Evolutionary conservation across 306 rosid species (phyloP), one percentile per base, ranked within the genome.

Genomic region (Glycyrrhiza uralensis): DNA sequence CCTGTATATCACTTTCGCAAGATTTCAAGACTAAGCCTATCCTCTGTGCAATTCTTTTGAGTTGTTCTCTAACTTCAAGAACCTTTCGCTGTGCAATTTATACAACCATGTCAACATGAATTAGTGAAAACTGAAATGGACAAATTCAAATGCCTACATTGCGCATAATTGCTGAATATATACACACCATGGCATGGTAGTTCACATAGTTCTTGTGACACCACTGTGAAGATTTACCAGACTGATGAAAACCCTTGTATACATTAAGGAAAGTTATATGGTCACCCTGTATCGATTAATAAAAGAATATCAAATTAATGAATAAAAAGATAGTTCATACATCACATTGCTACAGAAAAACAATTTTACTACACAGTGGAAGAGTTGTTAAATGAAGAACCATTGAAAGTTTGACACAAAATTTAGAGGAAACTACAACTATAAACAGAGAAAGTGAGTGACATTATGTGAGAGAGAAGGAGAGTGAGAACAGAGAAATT

Each of bases 181-280:
- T 66, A 82, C 97, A 7, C 68, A 93, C 98, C 98, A 93, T 93
- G 64, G 97, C 92, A 10, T 90, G 97, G 82, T 90, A 93, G 86
- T 93, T 93, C 71, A 93, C 73, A 55, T 55, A 84, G 85, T 93
- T 89, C 86, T 80, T 93, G 77, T 93, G 90, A 76, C 98, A 90
- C 98, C 98, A 93, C 77, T 87, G 97, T 18, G 98, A 80, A 71
- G 96, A 93, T 87, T 90, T 93, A 66, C 97, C 83, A 80, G 96
- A 90, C 84, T 89, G 96, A 71, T 86, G 96, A 86, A 91, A 93
- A 35, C 92, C 97, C 80, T 93, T 93, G 64, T 89, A 89, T 69
- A 93, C 87, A 76, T 93, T 91, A 69, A 93, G 89, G 87, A 93
- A 90, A 0, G 96, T 90, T 69, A 93, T 88, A 67, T 90, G 96